Conservation (phyloP, 345 rosid species). For the Brassica napus region Da-Ae NC_063447.1:47478501-47479000, state of each 20-base stretch:
- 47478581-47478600: slow-evolving; percentile 80
- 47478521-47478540: slow-evolving; percentile 53
- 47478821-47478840: slow-evolving; percentile 9
- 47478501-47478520: slow-evolving; percentile 78
- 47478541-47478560: slow-evolving; percentile 55
- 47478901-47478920: slow-evolving; percentile 87
- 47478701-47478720: slow-evolving; percentile 49
- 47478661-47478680: slow-evolving; percentile 5
- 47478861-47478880: slow-evolving; percentile 61
- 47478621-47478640: slow-evolving; percentile 48
- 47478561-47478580: slow-evolving; percentile 69
- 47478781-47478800: neutral
- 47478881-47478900: slow-evolving; percentile 82
- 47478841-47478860: slow-evolving; percentile 63
- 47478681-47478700: slow-evolving; percentile 62
- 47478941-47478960: slow-evolving; percentile 76
- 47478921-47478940: slow-evolving; percentile 77
- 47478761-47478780: neutral
- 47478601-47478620: slow-evolving; percentile 68
- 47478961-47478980: slow-evolving; percentile 56
- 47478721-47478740: slow-evolving; percentile 63
- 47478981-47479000: neutral
- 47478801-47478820: neutral
- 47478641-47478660: neutral
- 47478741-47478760: slow-evolving; percentile 70